Evolutionary conservation across 1,284 basidiomycete genomes (phyloP).

Genomic region (Exobasidium cylindrosporum): DNA sequence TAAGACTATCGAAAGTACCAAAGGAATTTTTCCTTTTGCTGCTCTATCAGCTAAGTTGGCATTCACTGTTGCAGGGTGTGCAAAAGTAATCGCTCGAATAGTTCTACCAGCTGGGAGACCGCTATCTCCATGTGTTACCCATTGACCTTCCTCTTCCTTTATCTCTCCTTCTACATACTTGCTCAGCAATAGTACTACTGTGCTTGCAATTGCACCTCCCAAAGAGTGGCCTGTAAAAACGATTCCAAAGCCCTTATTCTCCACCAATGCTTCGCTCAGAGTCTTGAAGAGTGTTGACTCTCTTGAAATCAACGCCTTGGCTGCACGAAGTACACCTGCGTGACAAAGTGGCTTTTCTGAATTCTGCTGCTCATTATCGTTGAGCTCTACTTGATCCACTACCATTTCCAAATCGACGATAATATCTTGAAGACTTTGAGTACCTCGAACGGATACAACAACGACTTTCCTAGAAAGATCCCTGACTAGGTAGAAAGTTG

Average conservation of each 20-base stretch:
- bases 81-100: slow-evolving; percentile 51
- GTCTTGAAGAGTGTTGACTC: slow-evolving; percentile 45
- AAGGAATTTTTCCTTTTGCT: slow-evolving; percentile 38
- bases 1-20: slow-evolving; percentile 44
- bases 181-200: slow-evolving; percentile 43
- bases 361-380: slow-evolving; percentile 24
- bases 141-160: slow-evolving; percentile 25
- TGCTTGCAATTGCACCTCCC: slow-evolving; percentile 50
- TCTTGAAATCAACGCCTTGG: slow-evolving; percentile 37
- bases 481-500: slow-evolving; percentile 51
- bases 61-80: slow-evolving; percentile 50
- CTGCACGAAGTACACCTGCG: slow-evolving; percentile 50
- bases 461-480: slow-evolving; percentile 48
- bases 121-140: slow-evolving; percentile 38
- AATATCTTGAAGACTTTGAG: slow-evolving; percentile 52
- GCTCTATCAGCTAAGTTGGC: slow-evolving; percentile 36
- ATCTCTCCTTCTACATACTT: slow-evolving; percentile 40
- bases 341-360: slow-evolving; percentile 37
- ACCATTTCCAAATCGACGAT: slow-evolving; percentile 52
- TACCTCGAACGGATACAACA: slow-evolving; percentile 50
- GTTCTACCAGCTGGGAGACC: slow-evolving; percentile 44
- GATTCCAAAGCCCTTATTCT: slow-evolving; percentile 45
- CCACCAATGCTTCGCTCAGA: slow-evolving; percentile 36
- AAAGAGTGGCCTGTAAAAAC: slow-evolving; percentile 52
- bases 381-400: slow-evolving; percentile 43